Evolutionary conservation across 495 filamentous ascomycete species (phyloP).

Genomic region (Penicillium coprophilum): DNA sequence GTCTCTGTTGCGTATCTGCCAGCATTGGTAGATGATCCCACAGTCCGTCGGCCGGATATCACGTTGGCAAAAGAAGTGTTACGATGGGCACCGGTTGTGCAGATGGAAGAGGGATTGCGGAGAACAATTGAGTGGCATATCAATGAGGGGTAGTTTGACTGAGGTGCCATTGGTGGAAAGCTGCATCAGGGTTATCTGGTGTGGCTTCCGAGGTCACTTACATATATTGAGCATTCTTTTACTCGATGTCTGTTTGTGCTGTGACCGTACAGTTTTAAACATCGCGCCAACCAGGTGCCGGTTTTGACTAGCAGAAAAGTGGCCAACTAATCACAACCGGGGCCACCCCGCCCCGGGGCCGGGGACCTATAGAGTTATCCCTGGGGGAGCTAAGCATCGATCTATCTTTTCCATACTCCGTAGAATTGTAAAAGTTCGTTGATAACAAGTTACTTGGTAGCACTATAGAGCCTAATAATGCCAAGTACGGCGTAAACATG

Average conservation of each 20-base stretch:
- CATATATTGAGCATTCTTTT: not conserved
- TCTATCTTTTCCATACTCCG: no score
- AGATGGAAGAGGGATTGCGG: constrained; percentile 16
- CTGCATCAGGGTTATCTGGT: not conserved
- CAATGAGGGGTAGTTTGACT: not conserved
- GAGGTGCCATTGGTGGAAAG: not conserved
- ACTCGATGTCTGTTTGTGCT: not conserved
- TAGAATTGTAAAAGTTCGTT: no score
- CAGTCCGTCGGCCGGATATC: constrained; percentile 14
- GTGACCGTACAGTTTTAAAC: no score
- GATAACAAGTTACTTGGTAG: no score
- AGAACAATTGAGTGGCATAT: constrained; percentile 27
- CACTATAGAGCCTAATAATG: no score
- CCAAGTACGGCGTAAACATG: no score
- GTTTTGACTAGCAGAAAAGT: no score
- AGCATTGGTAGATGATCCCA: constrained; percentile 14
- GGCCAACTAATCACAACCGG: no score
- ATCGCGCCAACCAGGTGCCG: no score
- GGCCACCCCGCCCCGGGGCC: no score
- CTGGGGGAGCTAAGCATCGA: no score
- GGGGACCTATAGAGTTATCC: no score
- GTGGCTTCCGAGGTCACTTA: not conserved
- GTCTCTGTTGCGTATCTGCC: constrained; percentile 15
- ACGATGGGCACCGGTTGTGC: constrained; percentile 16
- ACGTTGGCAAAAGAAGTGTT: constrained; percentile 15